These are phyloP conservation scores for Nemania abortiva DNA, from an alignment of 2,329 filamentous ascomycete genomes.

Conservation along the genomic window DNA sequence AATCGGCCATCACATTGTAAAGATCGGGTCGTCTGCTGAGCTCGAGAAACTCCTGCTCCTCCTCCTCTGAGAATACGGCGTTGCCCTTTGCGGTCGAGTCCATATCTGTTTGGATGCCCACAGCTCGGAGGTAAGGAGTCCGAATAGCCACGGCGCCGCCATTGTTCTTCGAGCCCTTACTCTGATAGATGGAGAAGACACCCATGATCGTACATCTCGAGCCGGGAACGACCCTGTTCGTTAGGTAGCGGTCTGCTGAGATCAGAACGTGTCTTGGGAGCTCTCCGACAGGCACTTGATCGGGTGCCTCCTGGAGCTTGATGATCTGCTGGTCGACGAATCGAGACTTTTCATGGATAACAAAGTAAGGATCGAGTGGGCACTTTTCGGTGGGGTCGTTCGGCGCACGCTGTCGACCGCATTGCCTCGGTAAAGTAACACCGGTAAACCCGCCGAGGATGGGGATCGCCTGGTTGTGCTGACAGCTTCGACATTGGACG, in stretches of 20 bases:
- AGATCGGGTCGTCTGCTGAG: slow-evolving; percentile 91
- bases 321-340: slow-evolving; percentile 99
- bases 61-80: slow-evolving; percentile 88
- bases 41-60: slow-evolving; percentile 95
- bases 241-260: slow-evolving; percentile 94
- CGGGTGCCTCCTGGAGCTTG: slow-evolving; percentile 96
- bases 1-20: slow-evolving; percentile 90
- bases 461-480: slow-evolving; percentile 75
- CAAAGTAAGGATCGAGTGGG: slow-evolving; percentile 94
- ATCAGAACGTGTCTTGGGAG: slow-evolving; percentile 94
- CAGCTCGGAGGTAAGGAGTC: slow-evolving; percentile 92
- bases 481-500: slow-evolving; percentile 90
- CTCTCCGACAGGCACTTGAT: slow-evolving; percentile 97
- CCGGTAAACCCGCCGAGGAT: slow-evolving; percentile 90
- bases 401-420: slow-evolving; percentile 71
- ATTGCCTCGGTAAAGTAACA: slow-evolving; percentile 84
- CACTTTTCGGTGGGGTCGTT: slow-evolving; percentile 81
- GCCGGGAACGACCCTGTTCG: slow-evolving; percentile 94
- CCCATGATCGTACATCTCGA: slow-evolving; percentile 96
- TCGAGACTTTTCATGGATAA: slow-evolving; percentile 90
- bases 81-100: slow-evolving; percentile 90
- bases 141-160: slow-evolving; percentile 91
- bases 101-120: slow-evolving; percentile 90
- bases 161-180: slow-evolving; percentile 84
- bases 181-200: slow-evolving; percentile 97